A percentile compares a stretch with the other conserved stretches of the same genome.
Conservation (phyloP, 2,329 filamentous ascomycete genomes). For the Cytospora piceae region DNA sequence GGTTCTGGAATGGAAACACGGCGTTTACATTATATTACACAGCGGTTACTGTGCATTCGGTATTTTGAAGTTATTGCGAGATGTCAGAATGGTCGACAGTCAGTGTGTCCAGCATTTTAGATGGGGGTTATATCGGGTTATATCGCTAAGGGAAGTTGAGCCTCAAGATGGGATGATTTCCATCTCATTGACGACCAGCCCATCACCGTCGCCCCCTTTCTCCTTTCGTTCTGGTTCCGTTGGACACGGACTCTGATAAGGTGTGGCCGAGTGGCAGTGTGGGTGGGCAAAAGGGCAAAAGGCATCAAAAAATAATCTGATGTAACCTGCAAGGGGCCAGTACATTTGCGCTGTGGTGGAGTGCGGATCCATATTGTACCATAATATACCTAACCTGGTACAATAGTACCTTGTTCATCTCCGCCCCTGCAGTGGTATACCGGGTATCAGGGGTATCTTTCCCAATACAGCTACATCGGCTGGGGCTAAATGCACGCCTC, state of each 20-base stretch:
- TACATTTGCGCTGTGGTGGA: neutral
- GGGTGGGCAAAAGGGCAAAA: too few relatives aligned
- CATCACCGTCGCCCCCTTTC: conserved; percentile 18
- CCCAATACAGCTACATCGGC: neutral
- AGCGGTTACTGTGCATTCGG: neutral
- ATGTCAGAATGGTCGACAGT: neutral
- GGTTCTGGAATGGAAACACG: neutral
- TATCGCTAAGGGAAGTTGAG: neutral
- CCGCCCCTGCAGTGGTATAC: neutral
- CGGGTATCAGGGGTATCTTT: neutral
- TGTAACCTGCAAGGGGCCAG: conserved; percentile 3
- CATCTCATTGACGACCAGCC: conserved; percentile 11
- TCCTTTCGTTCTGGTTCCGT: neutral
- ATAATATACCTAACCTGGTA: neutral
- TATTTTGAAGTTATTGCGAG: neutral
- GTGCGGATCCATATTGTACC: neutral
- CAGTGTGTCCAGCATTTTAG: neutral
- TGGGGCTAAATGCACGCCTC: neutral
- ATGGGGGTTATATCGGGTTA: neutral
- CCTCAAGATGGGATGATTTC: conserved; percentile 6
- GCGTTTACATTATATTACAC: neutral
- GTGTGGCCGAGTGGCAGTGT: neutral
- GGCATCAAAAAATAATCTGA: neutral
- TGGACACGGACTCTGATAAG: neutral
- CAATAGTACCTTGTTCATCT: neutral